Evolutionary conservation across 2,329 filamentous ascomycete genomes (phyloP).

Genomic region (Aspergillus eucalypticola): DNA sequence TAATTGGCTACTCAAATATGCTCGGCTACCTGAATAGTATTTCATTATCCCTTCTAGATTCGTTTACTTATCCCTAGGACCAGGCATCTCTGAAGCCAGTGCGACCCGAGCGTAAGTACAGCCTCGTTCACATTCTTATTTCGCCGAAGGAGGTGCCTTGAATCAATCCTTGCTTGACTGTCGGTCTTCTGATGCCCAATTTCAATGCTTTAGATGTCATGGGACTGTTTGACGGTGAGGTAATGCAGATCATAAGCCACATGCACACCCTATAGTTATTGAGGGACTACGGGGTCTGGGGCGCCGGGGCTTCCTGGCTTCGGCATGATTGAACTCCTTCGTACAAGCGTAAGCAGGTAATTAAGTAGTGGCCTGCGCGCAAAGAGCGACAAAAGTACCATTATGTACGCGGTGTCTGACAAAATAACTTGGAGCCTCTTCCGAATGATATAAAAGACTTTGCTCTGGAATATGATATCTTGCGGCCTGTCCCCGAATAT

Average conservation of each 20-base stretch:
- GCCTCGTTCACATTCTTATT: not conserved
- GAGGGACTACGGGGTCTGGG: not conserved
- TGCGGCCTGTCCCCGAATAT: no score
- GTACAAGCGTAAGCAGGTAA: not conserved
- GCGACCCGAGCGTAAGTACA: not conserved
- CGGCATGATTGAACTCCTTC: not conserved
- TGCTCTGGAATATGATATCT: no score
- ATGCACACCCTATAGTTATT: not conserved
- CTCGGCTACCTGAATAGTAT: not conserved
- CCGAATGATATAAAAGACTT: no score
- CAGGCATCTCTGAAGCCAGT: not conserved
- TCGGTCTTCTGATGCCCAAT: not conserved
- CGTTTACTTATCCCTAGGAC: not conserved
- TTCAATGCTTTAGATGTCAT: not conserved
- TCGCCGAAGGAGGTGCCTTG: no score
- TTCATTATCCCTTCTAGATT: not conserved
- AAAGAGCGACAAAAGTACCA: not conserved
- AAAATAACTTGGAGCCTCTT: no score
- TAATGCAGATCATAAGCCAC: not conserved
- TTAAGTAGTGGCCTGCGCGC: not conserved
- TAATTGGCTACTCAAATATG: not conserved
- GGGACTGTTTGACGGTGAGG: not conserved
- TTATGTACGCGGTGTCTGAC: no score
- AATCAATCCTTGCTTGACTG: not conserved
- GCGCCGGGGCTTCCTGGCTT: not conserved